A percentile compares a stretch with the other conserved stretches of the same genome.
Evolutionary conservation across 225 moss, liverwort and hornwort species (phyloP).

Genomic region (Anthoceros angustus): DNA sequence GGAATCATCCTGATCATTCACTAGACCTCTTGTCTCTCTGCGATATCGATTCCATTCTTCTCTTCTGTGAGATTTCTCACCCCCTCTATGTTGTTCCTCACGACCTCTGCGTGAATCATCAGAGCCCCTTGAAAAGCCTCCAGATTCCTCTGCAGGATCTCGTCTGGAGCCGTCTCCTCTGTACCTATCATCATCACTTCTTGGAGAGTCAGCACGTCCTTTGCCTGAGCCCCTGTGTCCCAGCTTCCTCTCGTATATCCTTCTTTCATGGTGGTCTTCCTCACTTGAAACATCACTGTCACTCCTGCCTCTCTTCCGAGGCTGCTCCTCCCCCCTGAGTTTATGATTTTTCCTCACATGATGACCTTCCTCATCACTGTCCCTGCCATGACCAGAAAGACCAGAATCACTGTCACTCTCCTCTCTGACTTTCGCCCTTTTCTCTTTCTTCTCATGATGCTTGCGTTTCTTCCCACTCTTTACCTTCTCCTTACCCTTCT

Average conservation of each 20-base stretch:
- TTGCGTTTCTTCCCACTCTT: constrained; percentile 17
- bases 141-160: too few relatives aligned
- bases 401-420: constrained; percentile 27
- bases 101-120: neutral
- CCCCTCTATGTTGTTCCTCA: neutral
- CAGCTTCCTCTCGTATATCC: too few relatives aligned
- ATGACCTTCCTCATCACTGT: constrained; percentile 23
- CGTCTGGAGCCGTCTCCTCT: too few relatives aligned
- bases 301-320: constrained; percentile 2
- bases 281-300: neutral
- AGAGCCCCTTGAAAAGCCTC: too few relatives aligned
- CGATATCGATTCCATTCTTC: neutral
- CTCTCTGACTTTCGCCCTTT: neutral
- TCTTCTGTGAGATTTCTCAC: neutral
- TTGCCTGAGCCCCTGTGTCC: too few relatives aligned
- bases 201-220: too few relatives aligned
- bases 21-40: neutral
- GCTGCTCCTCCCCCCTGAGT: constrained; percentile 5
- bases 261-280: constrained; percentile 1
- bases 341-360: constrained; percentile 10
- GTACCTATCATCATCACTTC: too few relatives aligned
- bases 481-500: constrained; percentile 30
- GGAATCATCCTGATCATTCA: neutral
- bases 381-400: too few relatives aligned
- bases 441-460: constrained; percentile 24